A percentile compares a stretch with the other conserved stretches of the same genome.
Conservation (phyloP, 2,329 filamentous ascomycete genomes). For the Ceratocystis smalleyi region DNA sequence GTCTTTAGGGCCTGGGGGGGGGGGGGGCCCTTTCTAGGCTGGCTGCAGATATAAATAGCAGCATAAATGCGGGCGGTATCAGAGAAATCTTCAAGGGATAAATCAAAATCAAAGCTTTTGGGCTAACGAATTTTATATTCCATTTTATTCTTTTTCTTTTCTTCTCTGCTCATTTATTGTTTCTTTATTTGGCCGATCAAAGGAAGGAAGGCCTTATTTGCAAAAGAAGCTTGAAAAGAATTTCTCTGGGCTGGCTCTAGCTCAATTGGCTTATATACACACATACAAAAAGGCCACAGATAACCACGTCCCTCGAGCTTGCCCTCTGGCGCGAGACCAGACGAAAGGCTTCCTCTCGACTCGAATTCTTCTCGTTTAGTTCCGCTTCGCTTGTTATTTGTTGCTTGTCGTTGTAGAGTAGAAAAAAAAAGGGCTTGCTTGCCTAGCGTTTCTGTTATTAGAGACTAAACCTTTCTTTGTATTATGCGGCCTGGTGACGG, state of each 20-base stretch:
- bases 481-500: background rate
- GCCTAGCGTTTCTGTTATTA: background rate
- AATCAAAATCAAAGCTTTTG: background rate
- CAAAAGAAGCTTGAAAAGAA: slow-evolving; percentile 1
- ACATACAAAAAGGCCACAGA: background rate
- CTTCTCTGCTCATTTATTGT: background rate
- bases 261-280: background rate
- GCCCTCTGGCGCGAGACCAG: background rate
- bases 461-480: background rate
- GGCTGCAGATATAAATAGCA: background rate
- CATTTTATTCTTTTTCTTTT: background rate
- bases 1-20: too few species aligned
- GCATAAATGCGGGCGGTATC: background rate
- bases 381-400: background rate
- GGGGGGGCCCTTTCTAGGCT: background rate
- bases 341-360: background rate
- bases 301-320: background rate
- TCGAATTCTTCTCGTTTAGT: background rate
- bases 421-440: background rate
- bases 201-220: background rate
- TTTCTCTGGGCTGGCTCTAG: background rate
- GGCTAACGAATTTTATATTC: background rate
- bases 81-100: slow-evolving; percentile 4
- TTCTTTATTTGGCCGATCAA: background rate
- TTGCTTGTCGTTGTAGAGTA: slow-evolving; percentile 1